These are phyloP conservation scores for Spergularia marina DNA, from an alignment of 148 eudicot genomes.

Conservation along the genomic window DNA sequence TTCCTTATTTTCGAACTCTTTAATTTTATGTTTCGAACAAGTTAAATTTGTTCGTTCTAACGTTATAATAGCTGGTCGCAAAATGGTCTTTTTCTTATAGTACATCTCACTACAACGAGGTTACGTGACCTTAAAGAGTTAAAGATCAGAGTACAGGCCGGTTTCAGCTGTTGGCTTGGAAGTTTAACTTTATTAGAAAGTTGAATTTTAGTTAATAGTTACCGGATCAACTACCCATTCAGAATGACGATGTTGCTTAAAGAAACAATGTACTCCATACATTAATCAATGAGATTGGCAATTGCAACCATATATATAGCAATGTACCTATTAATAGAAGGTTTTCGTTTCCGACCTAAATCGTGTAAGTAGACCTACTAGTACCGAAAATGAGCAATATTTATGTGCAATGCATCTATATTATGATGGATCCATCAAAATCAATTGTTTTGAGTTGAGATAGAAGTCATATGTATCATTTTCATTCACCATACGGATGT, in stretches of 20 bases:
- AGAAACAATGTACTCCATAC: neutral
- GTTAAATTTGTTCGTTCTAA: no score
- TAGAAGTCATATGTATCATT: neutral
- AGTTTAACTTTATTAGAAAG: no score
- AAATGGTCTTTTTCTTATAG: no score
- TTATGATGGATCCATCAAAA: neutral
- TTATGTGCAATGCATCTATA: constrained; percentile 11
- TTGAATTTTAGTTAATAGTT: no score
- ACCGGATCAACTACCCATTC: no score
- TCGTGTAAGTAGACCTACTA: constrained; percentile 10
- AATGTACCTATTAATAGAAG: constrained; percentile 12
- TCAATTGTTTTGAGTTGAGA: neutral
- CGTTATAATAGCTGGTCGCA: no score
- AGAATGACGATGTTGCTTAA: neutral
- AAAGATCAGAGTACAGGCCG: no score
- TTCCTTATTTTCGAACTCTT: no score
- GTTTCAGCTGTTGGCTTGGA: no score
- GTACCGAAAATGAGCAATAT: neutral
- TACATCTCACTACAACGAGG: no score
- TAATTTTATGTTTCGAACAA: no score
- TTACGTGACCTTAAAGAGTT: no score
- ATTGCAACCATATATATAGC: neutral
- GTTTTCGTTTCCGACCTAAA: constrained; percentile 2
- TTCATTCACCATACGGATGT: constrained; percentile 1
- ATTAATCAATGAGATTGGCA: neutral